Conservation (phyloP, 257 asterid genomes). For the Coffea canephora region DNA sequence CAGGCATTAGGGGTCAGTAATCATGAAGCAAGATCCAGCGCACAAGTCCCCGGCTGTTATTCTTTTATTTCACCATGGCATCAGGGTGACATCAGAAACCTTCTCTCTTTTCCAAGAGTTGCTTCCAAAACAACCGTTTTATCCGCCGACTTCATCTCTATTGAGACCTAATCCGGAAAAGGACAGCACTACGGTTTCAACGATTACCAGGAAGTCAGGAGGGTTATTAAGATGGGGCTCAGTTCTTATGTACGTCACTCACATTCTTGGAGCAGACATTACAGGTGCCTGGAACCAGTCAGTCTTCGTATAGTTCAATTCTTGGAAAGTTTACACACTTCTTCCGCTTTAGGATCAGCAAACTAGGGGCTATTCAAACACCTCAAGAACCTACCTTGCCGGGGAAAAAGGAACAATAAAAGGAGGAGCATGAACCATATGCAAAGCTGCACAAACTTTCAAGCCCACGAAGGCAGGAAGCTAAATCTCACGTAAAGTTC, state of each 20-base stretch:
- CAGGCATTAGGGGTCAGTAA: background rate
- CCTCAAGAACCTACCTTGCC: background rate
- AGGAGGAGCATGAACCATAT: no score
- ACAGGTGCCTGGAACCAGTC: background rate
- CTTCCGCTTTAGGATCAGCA: background rate
- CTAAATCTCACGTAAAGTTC: background rate
- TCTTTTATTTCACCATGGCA: background rate
- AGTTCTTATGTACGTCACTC: background rate
- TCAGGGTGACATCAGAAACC: background rate
- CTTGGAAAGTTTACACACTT: background rate
- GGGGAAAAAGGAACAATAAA: background rate
- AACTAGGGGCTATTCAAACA: background rate
- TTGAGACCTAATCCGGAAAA: background rate
- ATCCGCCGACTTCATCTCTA: background rate
- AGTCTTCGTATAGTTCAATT: background rate
- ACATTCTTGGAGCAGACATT: background rate
- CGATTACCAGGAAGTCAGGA: background rate
- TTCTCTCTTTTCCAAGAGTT: background rate
- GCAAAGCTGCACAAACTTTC: background rate
- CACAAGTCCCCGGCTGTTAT: background rate
- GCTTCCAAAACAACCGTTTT: background rate
- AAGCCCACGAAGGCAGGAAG: background rate
- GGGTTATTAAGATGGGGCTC: background rate
- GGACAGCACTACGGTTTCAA: background rate
- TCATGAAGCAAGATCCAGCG: no score